Conservation (phyloP, 164 flowering plant species). For the Echeveria elegans region DNA sequence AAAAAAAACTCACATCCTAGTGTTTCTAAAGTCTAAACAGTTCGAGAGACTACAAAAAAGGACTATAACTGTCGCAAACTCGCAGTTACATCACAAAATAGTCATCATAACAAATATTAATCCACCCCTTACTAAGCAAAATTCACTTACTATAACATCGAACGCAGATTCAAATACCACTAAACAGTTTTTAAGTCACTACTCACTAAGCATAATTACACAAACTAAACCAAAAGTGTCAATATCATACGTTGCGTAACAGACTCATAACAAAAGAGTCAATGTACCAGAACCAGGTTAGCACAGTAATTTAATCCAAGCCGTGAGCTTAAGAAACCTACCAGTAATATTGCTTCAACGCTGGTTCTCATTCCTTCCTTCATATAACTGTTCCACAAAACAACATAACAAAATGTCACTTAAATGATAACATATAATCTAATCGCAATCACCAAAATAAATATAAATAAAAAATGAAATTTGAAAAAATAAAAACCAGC, state of each 20-base stretch:
- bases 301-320: not conserved
- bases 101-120: not conserved
- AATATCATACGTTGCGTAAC: not conserved
- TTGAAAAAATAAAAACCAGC: not conserved
- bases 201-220: not conserved
- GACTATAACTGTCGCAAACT: not conserved
- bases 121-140: not conserved
- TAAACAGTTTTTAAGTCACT: not conserved
- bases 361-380: constrained; percentile 98
- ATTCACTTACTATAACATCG: not conserved
- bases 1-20: too few species aligned
- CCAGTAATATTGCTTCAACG: constrained; percentile 91
- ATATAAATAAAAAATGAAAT: not conserved
- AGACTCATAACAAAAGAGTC: not conserved
- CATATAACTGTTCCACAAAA: constrained; percentile 52
- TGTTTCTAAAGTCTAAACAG: too few species aligned
- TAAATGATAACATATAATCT: too few species aligned
- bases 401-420: constrained; percentile 3
- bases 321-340: constrained; percentile 11
- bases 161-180: not conserved
- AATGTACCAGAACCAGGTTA: not conserved
- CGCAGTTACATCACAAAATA: not conserved
- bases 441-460: not conserved
- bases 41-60: too few species aligned
- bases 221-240: not conserved